Conservation (phyloP, 192 early-diverging fungal species). For the Backusella luteola region DNA sequence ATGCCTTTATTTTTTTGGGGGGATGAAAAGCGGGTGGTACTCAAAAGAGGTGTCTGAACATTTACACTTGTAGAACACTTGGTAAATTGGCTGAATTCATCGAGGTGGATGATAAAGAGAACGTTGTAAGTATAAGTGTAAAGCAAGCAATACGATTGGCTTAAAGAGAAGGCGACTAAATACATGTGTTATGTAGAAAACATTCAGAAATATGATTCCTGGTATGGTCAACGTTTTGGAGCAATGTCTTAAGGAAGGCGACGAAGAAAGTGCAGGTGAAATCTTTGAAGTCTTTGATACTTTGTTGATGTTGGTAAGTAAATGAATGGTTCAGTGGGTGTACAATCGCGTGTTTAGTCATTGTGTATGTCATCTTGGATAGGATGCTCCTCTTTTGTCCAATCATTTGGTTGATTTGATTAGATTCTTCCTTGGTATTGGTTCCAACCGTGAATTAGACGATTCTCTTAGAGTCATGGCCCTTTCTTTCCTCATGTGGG, state of each 20-base stretch:
- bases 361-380: neutral
- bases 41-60: neutral
- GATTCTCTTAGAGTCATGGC: constrained; percentile 75
- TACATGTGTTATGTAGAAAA: constrained; percentile 35
- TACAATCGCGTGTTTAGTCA: neutral
- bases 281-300: constrained; percentile 89
- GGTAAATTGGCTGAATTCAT: constrained; percentile 24
- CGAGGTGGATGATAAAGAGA: constrained; percentile 38
- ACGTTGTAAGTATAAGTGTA: constrained; percentile 62
- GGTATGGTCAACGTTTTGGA: constrained; percentile 84
- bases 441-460: constrained; percentile 64
- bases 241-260: constrained; percentile 66
- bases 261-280: constrained; percentile 74
- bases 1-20: neutral
- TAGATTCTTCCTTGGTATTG: constrained; percentile 76
- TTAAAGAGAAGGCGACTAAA: neutral
- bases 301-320: constrained; percentile 63
- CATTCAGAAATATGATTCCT: constrained; percentile 75
- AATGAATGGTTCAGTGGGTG: neutral
- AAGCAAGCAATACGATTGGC: constrained; percentile 52
- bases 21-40: neutral
- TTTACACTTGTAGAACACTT: neutral
- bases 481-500: constrained; percentile 80
- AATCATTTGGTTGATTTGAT: constrained; percentile 79
- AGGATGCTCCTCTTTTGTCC: constrained; percentile 78